Evolutionary conservation across 495 filamentous ascomycete species (phyloP), one percentile per base, ranked within the genome.

Genomic region (Aspergillus ostianus): DNA sequence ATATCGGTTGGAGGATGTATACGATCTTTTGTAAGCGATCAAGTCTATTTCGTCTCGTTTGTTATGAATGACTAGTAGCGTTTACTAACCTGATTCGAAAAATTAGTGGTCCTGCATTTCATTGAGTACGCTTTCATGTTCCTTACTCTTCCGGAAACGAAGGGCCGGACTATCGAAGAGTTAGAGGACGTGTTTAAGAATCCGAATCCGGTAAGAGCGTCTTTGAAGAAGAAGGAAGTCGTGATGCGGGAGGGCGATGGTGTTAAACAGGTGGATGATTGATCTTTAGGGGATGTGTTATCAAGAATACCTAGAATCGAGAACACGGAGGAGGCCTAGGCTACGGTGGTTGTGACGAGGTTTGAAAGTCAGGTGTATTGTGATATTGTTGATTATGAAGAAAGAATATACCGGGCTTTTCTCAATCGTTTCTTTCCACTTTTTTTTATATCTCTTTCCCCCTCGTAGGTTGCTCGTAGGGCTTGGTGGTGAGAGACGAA

Each of bases 111-210:
- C 51, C 82, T 84, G 67, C 68, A 72, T 61, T 67, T 79, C 15
- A 61, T 83, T 18, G 76, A 83, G 57, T 74, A 67, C 55, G 61
- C 61, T 2, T 58, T 80, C 12, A 84, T 88, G 54, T 87, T 80
- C 70, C 83, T 85, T 59, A 80, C 83, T 59, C 85, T 85, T 66
- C 80, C 84, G 3, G 86, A 89, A 67, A 88, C 85, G 10, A 78
- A 58, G 30, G 56, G 56, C 15, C 56, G 56, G 29, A 58, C 56
- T 18, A 58, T 58, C 12, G 56, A 58, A 18, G 56, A 58, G 21
- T 20, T 58, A 8, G 56, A 58, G 20, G 26, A 51, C 17, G 30
- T 58, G n/a, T 58, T 58, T 26, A 19, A 23, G 77, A 23, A 18
- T 0, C 13, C 20, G 10, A 60, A 60, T 55, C 58, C 58, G 0